These are phyloP conservation scores for Naganishia vaughanmartiniae DNA, from an alignment of 768 basidiomycete genomes.

Conservation along the genomic window DNA sequence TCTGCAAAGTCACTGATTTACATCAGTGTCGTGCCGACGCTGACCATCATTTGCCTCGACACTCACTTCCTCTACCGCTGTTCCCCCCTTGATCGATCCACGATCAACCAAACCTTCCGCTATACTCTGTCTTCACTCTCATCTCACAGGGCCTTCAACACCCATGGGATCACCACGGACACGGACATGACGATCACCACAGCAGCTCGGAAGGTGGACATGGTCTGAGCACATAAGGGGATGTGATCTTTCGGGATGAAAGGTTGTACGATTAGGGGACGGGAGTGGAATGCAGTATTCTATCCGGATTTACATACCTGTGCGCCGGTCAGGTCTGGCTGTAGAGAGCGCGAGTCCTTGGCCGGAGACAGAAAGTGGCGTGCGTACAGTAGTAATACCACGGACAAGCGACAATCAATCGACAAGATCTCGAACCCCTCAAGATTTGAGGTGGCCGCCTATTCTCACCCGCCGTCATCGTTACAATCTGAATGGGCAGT, in stretches of 20 bases:
- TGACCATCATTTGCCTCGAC: slow-evolving; percentile 3
- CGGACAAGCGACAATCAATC: no score
- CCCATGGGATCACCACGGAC: slow-evolving; percentile 64
- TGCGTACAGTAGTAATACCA: no score
- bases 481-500: no score
- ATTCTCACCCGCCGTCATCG: no score
- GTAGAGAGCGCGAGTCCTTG: no score
- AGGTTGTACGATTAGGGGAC: background rate
- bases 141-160: slow-evolving; percentile 53
- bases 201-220: slow-evolving; percentile 11
- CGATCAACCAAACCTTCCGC: background rate
- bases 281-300: background rate
- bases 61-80: slow-evolving; percentile 42
- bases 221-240: slow-evolving; percentile 19
- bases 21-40: background rate
- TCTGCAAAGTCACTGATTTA: background rate
- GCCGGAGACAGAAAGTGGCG: no score
- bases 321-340: no score
- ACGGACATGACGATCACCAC: slow-evolving; percentile 32
- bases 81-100: background rate
- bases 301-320: background rate
- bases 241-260: background rate
- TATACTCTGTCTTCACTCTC: background rate
- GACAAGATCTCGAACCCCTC: no score
- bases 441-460: no score